Percentiles rank a stretch among this genome's conserved stretches.
Evolutionary conservation across 2,329 filamentous ascomycete species (phyloP).

Genomic region (Penicillium sp.): DNA sequence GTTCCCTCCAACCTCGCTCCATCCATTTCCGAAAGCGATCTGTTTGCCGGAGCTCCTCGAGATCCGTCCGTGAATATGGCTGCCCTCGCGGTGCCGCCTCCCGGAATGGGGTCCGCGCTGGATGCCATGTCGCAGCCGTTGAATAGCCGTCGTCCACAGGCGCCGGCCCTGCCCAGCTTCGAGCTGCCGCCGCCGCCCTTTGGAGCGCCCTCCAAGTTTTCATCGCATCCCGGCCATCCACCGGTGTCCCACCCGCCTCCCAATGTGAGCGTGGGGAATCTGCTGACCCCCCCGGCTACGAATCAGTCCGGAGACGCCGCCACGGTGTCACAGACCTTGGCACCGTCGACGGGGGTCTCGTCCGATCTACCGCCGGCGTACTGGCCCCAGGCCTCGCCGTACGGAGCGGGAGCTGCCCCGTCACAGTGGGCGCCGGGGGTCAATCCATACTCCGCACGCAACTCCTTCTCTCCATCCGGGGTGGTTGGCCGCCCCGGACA

Average conservation of each 20-base stretch:
- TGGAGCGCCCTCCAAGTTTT: conserved; percentile 53
- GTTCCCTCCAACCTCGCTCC: conserved; percentile 16
- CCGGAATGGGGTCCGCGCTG: conserved; percentile 62
- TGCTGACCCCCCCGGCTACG: conserved; percentile 61
- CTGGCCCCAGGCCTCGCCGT: conserved; percentile 62
- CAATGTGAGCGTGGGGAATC: conserved; percentile 58
- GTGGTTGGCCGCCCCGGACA: conserved; percentile 54
- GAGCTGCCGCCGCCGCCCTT: conserved; percentile 63
- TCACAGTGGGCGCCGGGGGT: conserved; percentile 7
- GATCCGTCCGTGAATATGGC: conserved; percentile 58
- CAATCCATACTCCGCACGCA: conserved; percentile 46
- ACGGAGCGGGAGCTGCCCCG: conserved; percentile 35
- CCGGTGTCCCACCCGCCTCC: conserved; percentile 43
- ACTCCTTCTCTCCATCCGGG: conserved; percentile 57
- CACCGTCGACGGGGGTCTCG: conserved; percentile 50
- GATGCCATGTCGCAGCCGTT: conserved; percentile 66
- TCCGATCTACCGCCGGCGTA: conserved; percentile 50
- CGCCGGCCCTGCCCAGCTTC: conserved; percentile 66
- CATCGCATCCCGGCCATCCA: conserved; percentile 34
- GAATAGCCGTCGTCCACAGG: conserved; percentile 67
- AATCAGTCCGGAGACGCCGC: conserved; percentile 51
- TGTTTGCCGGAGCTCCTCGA: conserved; percentile 41
- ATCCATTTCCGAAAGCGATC: conserved; percentile 40
- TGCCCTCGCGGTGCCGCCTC: conserved; percentile 59
- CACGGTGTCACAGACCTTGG: conserved; percentile 49